Conservation (phyloP, 495 filamentous ascomycete genomes). For the Trichoderma erinaceum region DNA sequence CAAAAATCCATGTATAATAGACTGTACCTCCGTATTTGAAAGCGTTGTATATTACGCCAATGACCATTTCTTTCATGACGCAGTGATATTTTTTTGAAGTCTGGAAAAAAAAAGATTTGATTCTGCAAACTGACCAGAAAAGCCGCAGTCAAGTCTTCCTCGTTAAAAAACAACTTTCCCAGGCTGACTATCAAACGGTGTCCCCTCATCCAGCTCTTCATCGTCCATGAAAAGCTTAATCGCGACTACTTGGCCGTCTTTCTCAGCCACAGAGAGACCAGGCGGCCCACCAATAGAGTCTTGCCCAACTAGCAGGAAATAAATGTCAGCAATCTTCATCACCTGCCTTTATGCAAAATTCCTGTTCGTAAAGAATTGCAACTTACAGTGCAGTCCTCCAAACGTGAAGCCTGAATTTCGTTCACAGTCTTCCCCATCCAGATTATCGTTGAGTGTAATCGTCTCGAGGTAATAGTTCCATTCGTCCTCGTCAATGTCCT, state of each 20-base stretch:
- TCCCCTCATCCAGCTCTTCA: not conserved
- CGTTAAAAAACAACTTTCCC: not conserved
- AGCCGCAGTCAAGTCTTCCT: not conserved
- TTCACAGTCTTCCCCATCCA: not conserved
- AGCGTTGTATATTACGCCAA: not conserved
- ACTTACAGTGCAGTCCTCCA: conserved; percentile 7
- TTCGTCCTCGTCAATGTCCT: not conserved
- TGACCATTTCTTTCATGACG: not conserved
- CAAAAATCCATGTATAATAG: not conserved
- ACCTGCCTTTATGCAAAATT: too few species aligned
- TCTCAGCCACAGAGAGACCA: not conserved
- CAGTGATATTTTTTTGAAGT: too few species aligned
- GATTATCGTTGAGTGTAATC: not conserved
- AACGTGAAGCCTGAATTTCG: not conserved
- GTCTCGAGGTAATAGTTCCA: not conserved
- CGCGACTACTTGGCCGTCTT: not conserved
- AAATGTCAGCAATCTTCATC: not conserved
- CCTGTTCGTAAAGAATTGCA: not conserved
- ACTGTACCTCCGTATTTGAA: not conserved
- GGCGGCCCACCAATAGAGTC: not conserved
- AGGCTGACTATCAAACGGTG: not conserved
- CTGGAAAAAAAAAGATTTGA: not conserved
- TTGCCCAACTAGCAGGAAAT: not conserved
- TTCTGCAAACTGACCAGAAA: not conserved
- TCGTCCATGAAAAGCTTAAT: not conserved